Evolutionary conservation across 176 grass and related monocot species (phyloP), one percentile per base, ranked within the genome.

Genomic region (Ensete ventricosum): DNA sequence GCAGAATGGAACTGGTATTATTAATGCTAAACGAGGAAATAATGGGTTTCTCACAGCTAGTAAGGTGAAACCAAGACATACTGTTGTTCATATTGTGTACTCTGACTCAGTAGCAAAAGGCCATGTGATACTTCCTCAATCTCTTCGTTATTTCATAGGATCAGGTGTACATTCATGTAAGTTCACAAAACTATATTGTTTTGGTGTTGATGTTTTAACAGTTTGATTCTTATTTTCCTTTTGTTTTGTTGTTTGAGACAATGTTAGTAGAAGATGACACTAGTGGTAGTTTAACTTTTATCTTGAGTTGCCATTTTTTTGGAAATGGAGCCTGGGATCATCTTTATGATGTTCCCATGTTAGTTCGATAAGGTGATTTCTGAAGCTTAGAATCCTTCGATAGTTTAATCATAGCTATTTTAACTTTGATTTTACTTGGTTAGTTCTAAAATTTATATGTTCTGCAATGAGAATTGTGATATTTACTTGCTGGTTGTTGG

Each of bases 141-240:
- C 86, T 85, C 81, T 91, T 79, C 85, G 90, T 22, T 85, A 85
- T 73, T 98, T 89, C 64, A 85, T 93, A 84, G 74, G 78, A 83
- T 88, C 90, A 79, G 74, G 85, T 66, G 34, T 81, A 68, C 94
- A 93, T 84, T 92, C 90, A 84, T 98, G 90, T 98, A 81, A 98
- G 94, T 90, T 77, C 21, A 64, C 69, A 64, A 72, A 25, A 26
- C 19, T 43, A 23, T 48, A 57, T 43, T 75, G 43, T 16, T 55
- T 29, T 29, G 22, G 20, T 16, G 16, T 54, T 34, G 9, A 43
- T 57, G n/a, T 55, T 74, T 7, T 73, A 55, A 16, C 1, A 69
- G 26, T 50, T 17, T 50, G 23, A 9, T 69, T 50, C 19, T 50
- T 19, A 50, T 73, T 73, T 25, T 73, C n/a, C 21, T 69, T 13